phyloP scores from a whole-genome alignment of 2,329 filamentous ascomycete genomes.

The Aciculosporium take region DNA sequence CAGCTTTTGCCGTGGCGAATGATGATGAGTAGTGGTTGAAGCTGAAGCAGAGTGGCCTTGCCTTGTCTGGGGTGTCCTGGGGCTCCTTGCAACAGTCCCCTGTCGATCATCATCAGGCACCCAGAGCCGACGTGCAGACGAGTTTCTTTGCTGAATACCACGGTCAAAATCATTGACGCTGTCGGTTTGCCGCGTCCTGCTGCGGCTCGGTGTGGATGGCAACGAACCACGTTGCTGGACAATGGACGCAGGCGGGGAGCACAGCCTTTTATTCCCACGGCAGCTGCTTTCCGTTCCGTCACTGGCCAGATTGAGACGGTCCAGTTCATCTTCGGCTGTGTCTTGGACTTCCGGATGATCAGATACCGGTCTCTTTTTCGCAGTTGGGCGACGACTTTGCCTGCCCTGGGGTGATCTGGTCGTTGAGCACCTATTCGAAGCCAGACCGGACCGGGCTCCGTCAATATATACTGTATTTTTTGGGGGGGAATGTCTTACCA shows the following conservation, averaged over 20 bases:
- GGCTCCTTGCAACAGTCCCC: not conserved
- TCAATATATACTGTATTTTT: not conserved
- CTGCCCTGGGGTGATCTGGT: not conserved
- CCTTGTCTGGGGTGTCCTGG: conserved; percentile 5
- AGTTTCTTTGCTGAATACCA: conserved; percentile 10
- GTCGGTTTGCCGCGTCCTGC: conserved; percentile 8
- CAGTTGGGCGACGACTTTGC: not conserved
- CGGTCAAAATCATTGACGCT: conserved; percentile 13
- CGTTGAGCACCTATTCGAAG: not conserved
- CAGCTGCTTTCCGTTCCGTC: conserved; percentile 7
- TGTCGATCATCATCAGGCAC: conserved; percentile 12
- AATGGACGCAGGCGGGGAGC: conserved; percentile 15
- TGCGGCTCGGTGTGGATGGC: conserved; percentile 10
- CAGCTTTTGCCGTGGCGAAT: conserved; percentile 3
- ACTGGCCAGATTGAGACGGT: conserved; percentile 2
- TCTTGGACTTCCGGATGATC: conserved; percentile 2
- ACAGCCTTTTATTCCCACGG: conserved; percentile 14
- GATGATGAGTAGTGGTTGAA: not conserved
- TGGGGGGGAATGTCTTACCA: no score
- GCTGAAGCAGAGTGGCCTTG: not conserved
- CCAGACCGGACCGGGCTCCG: not conserved
- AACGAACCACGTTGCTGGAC: conserved; percentile 10
- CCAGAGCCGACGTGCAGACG: conserved; percentile 15
- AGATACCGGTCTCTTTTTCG: conserved; percentile 7
- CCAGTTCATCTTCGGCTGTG: conserved; percentile 2